These are phyloP conservation scores for Taphrina flavorubra DNA, from an alignment of 1,139 yeast species.

Conservation along the genomic window DNA sequence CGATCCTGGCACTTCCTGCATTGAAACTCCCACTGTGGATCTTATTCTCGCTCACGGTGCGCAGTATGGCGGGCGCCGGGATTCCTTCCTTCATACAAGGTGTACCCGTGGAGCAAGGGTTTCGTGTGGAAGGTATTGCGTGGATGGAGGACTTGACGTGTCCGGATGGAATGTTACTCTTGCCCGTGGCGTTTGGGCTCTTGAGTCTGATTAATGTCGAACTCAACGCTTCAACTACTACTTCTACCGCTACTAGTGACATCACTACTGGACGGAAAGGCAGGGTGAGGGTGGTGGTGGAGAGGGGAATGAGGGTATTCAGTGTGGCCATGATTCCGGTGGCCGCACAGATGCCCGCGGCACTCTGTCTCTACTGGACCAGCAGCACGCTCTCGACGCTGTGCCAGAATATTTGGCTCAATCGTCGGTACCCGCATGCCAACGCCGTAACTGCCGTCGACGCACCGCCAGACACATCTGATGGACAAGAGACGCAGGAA, in stretches of 20 bases:
- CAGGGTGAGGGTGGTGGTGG: conserved; percentile 10
- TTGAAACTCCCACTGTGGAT: conserved; percentile 33
- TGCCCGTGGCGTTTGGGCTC: conserved; percentile 26
- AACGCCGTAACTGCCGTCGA: background rate
- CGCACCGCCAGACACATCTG: background rate
- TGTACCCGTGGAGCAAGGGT: conserved; percentile 5
- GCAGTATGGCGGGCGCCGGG: conserved; percentile 26
- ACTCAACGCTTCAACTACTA: conserved; percentile 5
- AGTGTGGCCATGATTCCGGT: conserved; percentile 23
- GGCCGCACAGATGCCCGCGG: conserved; percentile 40
- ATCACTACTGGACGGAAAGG: background rate
- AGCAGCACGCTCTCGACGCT: conserved; percentile 25
- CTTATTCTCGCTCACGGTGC: conserved; percentile 24
- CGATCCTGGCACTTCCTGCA: conserved; percentile 30
- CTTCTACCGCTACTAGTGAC: no score
- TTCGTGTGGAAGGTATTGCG: conserved; percentile 14
- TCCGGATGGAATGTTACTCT: conserved; percentile 4
- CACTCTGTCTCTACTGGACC: conserved; percentile 37
- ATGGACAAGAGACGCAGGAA: background rate
- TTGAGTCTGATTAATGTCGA: conserved; percentile 34
- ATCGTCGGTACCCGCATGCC: background rate
- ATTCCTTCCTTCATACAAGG: background rate
- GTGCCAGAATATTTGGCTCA: conserved; percentile 16
- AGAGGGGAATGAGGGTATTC: conserved; percentile 23
- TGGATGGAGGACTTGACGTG: conserved; percentile 34